Evolutionary conservation across 176 grass and related monocot genomes (phyloP).

Genomic region (Zea luxurians): DNA sequence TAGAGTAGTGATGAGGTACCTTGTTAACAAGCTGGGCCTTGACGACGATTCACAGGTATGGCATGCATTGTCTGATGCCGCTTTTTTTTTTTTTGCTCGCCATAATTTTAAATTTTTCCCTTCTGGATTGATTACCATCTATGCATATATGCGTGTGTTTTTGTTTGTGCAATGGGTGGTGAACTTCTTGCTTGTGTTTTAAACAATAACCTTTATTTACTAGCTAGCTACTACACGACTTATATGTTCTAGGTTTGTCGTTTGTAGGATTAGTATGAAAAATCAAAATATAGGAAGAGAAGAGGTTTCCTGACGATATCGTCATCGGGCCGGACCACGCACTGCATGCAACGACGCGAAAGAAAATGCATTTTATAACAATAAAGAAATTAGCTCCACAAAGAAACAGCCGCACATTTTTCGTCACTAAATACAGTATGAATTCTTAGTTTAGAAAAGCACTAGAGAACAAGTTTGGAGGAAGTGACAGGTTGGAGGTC

Average conservation of each 20-base stretch:
- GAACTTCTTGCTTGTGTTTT: not conserved
- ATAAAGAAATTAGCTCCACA: not conserved
- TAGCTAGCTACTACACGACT: not conserved
- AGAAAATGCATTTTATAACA: not conserved
- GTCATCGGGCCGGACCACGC: no score
- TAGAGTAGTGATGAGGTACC: slow-evolving; percentile 73
- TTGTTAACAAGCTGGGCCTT: slow-evolving; percentile 68
- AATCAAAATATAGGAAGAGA: no score
- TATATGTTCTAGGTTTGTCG: not conserved
- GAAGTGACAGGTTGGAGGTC: slow-evolving; percentile 31
- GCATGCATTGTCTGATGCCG: not conserved
- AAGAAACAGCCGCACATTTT: not conserved
- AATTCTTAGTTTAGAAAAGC: slow-evolving; percentile 19
- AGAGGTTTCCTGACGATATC: no score
- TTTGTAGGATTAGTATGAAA: not conserved
- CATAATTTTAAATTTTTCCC: not conserved
- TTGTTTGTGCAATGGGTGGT: not conserved
- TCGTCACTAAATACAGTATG: not conserved
- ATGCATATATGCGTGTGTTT: not conserved
- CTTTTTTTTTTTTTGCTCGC: not conserved
- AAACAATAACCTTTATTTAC: not conserved
- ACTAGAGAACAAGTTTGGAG: slow-evolving; percentile 39
- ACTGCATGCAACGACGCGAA: no score
- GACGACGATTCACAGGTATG: slow-evolving; percentile 73
- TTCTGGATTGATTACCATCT: no score